Evolutionary conservation across 306 rosid genomes (phyloP).

Genomic region (Inga oerstediana): DNA sequence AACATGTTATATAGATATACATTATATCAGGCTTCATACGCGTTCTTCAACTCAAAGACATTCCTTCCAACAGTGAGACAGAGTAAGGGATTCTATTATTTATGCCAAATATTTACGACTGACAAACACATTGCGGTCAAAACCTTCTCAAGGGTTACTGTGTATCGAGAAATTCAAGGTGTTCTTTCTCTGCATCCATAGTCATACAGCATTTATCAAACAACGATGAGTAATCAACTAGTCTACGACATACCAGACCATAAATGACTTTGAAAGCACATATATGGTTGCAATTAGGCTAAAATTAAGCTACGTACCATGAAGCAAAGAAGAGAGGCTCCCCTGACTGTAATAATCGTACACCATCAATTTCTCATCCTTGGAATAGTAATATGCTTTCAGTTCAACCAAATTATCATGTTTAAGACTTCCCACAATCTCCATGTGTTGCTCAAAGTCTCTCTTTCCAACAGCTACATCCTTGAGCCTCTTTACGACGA

Average conservation of each 20-base stretch:
- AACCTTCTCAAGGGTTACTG: neutral
- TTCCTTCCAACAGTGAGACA: conserved; percentile 1
- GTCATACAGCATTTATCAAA: neutral
- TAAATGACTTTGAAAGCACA: neutral
- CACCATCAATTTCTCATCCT: conserved; percentile 75
- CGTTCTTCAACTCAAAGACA: neutral
- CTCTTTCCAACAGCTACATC: conserved; percentile 71
- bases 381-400: conserved; percentile 80
- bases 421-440: conserved; percentile 70
- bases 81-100: neutral
- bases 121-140: neutral
- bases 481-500: conserved; percentile 88
- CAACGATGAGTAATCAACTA: neutral
- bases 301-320: conserved; percentile 57
- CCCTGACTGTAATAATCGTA: conserved; percentile 71
- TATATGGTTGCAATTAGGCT: neutral
- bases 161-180: neutral
- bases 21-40: neutral
- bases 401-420: conserved; percentile 86
- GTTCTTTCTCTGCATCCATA: neutral
- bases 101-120: neutral
- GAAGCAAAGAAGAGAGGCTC: conserved; percentile 75
- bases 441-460: conserved; percentile 87
- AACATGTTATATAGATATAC: neutral
- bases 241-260: neutral